Base-by-base conservation (phyloP, 176 grass and related monocot genomes). In the Cocos nucifera region DNA sequence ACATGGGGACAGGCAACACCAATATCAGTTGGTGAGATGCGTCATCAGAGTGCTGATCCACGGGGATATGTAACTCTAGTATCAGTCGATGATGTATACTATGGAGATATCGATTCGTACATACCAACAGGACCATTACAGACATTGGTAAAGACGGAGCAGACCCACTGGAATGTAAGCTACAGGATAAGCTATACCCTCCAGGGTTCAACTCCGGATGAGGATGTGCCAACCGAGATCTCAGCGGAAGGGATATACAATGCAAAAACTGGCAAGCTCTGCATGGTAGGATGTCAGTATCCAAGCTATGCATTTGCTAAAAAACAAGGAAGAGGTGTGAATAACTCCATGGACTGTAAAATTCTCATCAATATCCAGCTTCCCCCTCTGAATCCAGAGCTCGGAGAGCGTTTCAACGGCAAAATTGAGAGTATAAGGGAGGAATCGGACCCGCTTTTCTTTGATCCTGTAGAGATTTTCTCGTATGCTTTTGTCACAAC, bases 201-300 rank as follows among this genome's bases (percentile, higher is more conserved):
- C 35, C 0, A 1, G 8, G 10, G 2, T 44, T 44, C 10, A 44
- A 12, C 35, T 12, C 2, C 2, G 10, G 1, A 9, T 10, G 35
- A 12, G 35, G 0, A 12, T 44, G 6, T 3, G 10, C 2, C 8
- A 44, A 35, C 8, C 15, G 1, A 72, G 3, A 71, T 95, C 17
- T 22, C 16, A 14, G 85, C 85, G 0, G 85, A 95, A 73, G 89
- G 85, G 5, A 81, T 89, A 0, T 95, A 86, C 32, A 69, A 86
- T 39, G 54, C 79, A 0, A 30, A 63, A 59, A 82, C 29, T 0
- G 90, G 73, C 52, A 29, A 19, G 50, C 21, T 89, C 48, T 89
- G 70, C 70, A 63, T 89, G 82, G 21, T 80, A 0, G 79, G 66
- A 4, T 95, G 90, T 62, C 66, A 55, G 22, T 73, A 73, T 52